Percentiles rank a stretch among this genome's conserved stretches.
Evolutionary conservation across 306 rosid genomes (phyloP).

Genomic region (Lathyrus sativus): DNA sequence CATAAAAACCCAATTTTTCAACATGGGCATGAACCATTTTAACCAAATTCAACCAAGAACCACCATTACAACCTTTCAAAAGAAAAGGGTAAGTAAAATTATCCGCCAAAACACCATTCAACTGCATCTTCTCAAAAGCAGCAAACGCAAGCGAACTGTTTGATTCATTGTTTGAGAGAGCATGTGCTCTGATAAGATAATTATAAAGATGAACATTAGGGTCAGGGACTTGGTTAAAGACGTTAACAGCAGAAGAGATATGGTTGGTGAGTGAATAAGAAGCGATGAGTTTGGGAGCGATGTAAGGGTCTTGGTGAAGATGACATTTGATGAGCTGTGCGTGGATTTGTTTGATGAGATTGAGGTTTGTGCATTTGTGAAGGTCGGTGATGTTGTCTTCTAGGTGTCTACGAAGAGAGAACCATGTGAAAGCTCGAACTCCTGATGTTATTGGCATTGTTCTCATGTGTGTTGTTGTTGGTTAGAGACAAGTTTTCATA

Average conservation of each 20-base stretch:
- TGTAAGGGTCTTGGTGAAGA: slow-evolving; percentile 62
- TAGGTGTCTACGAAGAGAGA: slow-evolving; percentile 63
- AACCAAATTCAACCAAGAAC: slow-evolving; percentile 47
- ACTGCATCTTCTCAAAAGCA: slow-evolving; percentile 59
- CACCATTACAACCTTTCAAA: slow-evolving; percentile 52
- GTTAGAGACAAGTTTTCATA: background rate
- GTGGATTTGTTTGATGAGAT: slow-evolving; percentile 64
- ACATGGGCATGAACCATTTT: slow-evolving; percentile 68
- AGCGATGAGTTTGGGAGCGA: slow-evolving; percentile 67
- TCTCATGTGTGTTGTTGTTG: slow-evolving; percentile 2
- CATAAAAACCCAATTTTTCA: slow-evolving; percentile 59
- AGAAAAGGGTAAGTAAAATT: slow-evolving; percentile 68
- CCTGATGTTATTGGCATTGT: slow-evolving; percentile 56
- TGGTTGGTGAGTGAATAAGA: slow-evolving; percentile 74
- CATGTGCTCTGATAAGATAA: slow-evolving; percentile 70
- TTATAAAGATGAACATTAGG: slow-evolving; percentile 72
- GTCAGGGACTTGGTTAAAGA: slow-evolving; percentile 60
- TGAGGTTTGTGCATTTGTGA: slow-evolving; percentile 60
- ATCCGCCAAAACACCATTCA: slow-evolving; percentile 48
- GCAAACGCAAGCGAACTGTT: slow-evolving; percentile 53
- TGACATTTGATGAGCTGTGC: slow-evolving; percentile 71
- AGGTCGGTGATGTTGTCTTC: slow-evolving; percentile 76
- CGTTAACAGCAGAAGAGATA: slow-evolving; percentile 55
- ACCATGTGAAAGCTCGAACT: slow-evolving; percentile 67
- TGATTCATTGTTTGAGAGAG: slow-evolving; percentile 42